phyloP scores from a whole-genome alignment of 2,329 filamentous ascomycete genomes.

The Paracorniculantispora psalliotae region DNA sequence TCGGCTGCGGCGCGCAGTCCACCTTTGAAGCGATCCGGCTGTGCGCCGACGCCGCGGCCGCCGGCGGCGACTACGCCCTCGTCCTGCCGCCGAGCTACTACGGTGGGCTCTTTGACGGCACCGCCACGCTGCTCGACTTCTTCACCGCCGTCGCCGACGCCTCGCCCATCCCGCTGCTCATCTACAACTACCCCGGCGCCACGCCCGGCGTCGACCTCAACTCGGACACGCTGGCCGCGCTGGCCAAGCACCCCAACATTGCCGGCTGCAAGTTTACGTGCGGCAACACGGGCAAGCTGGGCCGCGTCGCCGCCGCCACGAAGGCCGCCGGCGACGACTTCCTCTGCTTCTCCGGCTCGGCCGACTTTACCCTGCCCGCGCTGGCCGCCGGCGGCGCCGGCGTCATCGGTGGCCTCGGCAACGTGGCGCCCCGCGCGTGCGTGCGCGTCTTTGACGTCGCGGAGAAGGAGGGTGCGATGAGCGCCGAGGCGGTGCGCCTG shows the following conservation, averaged over 20 bases:
- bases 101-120: conserved; percentile 56
- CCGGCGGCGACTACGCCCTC: conserved; percentile 71
- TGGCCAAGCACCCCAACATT: conserved; percentile 60
- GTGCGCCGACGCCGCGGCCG: conserved; percentile 62
- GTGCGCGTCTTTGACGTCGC: conserved; percentile 58
- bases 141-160: conserved; percentile 59
- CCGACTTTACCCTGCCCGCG: conserved; percentile 67
- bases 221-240: conserved; percentile 54
- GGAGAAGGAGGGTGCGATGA: conserved; percentile 41
- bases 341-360: conserved; percentile 66
- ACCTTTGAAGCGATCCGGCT: conserved; percentile 67
- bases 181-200: conserved; percentile 66
- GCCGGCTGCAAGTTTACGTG: conserved; percentile 66
- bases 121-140: conserved; percentile 54
- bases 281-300: conserved; percentile 66
- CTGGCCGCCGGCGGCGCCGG: conserved; percentile 65
- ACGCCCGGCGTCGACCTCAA: conserved; percentile 60
- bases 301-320: conserved; percentile 51
- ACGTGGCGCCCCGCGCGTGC: conserved; percentile 64
- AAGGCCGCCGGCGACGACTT: conserved; percentile 50
- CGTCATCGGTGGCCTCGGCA: conserved; percentile 67
- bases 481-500: conserved; percentile 55
- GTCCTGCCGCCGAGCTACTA: conserved; percentile 76
- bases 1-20: conserved; percentile 69
- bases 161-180: conserved; percentile 60